Conservation (phyloP, 2,329 filamentous ascomycete species). For the Lachnellula arida region DNA sequence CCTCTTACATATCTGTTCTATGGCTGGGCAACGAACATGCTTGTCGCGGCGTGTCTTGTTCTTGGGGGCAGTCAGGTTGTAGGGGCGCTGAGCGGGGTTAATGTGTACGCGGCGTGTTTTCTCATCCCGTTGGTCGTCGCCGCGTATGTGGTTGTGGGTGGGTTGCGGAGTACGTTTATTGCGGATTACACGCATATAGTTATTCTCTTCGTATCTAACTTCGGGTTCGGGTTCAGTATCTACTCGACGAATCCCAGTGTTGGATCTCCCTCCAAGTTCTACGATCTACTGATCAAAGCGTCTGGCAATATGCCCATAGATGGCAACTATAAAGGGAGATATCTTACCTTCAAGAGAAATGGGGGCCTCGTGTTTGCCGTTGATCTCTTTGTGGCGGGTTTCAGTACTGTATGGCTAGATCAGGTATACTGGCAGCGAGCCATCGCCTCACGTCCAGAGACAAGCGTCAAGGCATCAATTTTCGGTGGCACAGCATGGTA, state of each 20-base stretch:
- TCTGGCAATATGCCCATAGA: constrained; percentile 31
- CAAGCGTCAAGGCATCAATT: constrained; percentile 38
- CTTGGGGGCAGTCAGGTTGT: constrained; percentile 38
- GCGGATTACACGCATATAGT: constrained; percentile 40
- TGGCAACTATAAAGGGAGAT: constrained; percentile 34
- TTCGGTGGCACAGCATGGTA: constrained; percentile 39
- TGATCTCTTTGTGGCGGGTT: constrained; percentile 35
- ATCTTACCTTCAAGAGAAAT: constrained; percentile 35
- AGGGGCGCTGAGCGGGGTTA: constrained; percentile 37
- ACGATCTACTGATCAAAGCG: constrained; percentile 35
- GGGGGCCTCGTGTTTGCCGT: constrained; percentile 36
- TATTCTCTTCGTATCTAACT: constrained; percentile 37
- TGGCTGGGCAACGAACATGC: constrained; percentile 38
- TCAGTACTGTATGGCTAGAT: constrained; percentile 37
- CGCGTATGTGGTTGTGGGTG: constrained; percentile 38
- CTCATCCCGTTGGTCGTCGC: constrained; percentile 37
- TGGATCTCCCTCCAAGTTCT: constrained; percentile 33
- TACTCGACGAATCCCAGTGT: constrained; percentile 30
- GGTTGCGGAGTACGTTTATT: constrained; percentile 38
- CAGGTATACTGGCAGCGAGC: constrained; percentile 43
- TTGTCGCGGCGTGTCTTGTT: constrained; percentile 37
- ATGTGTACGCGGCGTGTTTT: constrained; percentile 39
- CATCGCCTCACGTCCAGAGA: constrained; percentile 38
- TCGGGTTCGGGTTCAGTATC: constrained; percentile 37
- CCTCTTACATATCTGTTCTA: constrained; percentile 39